Evolutionary conservation across 2,329 filamentous ascomycete species (phyloP).

Genomic region (Colletotrichum godetiae): DNA sequence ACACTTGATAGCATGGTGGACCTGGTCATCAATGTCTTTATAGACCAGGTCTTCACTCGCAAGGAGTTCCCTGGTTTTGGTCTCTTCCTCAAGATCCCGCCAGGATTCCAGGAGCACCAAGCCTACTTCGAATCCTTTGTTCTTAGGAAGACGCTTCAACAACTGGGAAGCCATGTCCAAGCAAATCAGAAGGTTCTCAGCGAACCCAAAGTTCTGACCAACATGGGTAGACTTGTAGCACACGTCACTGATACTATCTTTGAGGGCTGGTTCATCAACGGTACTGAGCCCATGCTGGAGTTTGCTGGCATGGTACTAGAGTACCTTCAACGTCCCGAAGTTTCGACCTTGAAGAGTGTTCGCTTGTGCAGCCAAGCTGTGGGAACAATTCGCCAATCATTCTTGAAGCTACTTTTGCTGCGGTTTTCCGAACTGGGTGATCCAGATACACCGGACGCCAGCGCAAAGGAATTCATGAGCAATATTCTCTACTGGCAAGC

Average conservation of each 20-base stretch:
- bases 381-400: constrained; percentile 77
- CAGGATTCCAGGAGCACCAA: constrained; percentile 93
- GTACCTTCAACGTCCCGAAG: constrained; percentile 86
- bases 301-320: constrained; percentile 88
- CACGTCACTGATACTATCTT: constrained; percentile 92
- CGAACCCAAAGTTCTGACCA: constrained; percentile 87
- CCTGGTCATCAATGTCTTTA: constrained; percentile 82
- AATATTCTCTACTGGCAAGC: constrained; percentile 97
- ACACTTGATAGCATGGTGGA: constrained; percentile 83
- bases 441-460: constrained; percentile 65
- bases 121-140: constrained; percentile 95
- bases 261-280: constrained; percentile 96
- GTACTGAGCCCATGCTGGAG: constrained; percentile 84
- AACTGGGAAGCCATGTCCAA: constrained; percentile 77
- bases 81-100: constrained; percentile 87
- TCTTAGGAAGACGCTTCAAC: constrained; percentile 78
- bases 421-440: constrained; percentile 87
- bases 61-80: constrained; percentile 94
- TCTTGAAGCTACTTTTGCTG: constrained; percentile 83
- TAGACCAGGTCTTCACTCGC: constrained; percentile 84
- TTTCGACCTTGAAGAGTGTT: constrained; percentile 85
- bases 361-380: constrained; percentile 91
- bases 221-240: constrained; percentile 82
- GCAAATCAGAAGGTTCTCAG: constrained; percentile 77
- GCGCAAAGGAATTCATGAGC: constrained; percentile 79